Base-by-base conservation (phyloP, 345 rosid genomes). In the Aquilaria yunnanensis region DNA sequence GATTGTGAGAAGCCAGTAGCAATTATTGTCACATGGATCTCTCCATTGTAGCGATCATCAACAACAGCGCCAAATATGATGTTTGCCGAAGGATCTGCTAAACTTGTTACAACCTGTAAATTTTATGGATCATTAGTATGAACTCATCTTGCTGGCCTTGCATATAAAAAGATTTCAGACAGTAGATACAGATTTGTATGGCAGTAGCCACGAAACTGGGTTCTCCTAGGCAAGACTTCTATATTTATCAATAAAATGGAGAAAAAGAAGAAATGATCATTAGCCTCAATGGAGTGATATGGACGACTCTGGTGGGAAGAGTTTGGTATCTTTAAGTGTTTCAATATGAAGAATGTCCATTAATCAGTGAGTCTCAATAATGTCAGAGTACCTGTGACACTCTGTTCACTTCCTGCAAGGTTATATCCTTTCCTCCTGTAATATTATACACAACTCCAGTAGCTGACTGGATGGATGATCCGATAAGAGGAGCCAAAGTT, bases 401-500 rank as follows among this genome's bases (percentile, higher is more conserved):
- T 80, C 92, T 75, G 72, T 93, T 93, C 16, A 93, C 98, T 83
- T 93, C 97, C 72, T 88, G 98, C 77, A 93, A 74, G 31, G 97
- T 93, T 60, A 93, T 88, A 81, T 89, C 98, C 76, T 82, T 94
- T 65, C 99, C 99, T 68, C 99, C 99, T 0, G 99, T 90, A 50
- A 94, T 94, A 64, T 94, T 94, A 77, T 90, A 94, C 32, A 94
- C 97, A 2, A 94, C 96, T 10, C 97, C 97, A 14, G 97, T 94
- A 41, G 99, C 99, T 48, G 99, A 94, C 63, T 94, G 92, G 60
- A 94, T 94, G n/a, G 99, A 94, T 74, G 99, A 94, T 48, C 99
- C 99, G 43, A 94, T 84, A 72, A 94, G 65, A 14, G 99, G 99
- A 68, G 99, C 96, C 77, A 90, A 73, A 34, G 95, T 94, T 32